Percentiles rank a stretch among this genome's conserved stretches.
phyloP scores from a whole-genome alignment of 2,329 filamentous ascomycete genomes.

The Trichoderma afroharzianum region DNA sequence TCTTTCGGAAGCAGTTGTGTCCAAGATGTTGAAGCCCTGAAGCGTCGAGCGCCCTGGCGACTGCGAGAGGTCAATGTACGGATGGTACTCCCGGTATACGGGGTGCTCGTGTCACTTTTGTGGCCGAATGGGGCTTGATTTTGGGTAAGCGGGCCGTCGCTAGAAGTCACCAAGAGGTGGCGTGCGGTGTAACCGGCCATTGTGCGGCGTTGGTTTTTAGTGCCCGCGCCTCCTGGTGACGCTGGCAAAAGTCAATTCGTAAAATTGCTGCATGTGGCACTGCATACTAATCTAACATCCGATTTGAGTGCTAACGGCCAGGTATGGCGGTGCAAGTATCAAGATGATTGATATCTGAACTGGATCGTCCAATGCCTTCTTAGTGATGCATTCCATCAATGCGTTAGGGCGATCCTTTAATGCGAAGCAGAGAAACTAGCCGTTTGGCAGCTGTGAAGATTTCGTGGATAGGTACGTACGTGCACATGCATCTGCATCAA shows the following conservation, averaged over 20 bases:
- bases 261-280: background rate
- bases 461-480: background rate
- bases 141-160: constrained; percentile 7
- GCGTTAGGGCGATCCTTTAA: background rate
- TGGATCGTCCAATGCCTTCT: background rate
- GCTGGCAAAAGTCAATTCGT: background rate
- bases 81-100: background rate
- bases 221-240: background rate
- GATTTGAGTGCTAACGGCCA: background rate
- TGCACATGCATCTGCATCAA: background rate
- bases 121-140: background rate
- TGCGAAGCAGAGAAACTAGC: background rate
- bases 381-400: background rate
- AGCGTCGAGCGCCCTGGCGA: background rate
- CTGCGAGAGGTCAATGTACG: background rate
- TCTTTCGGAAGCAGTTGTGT: background rate
- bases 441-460: background rate
- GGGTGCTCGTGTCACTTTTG: background rate
- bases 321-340: background rate
- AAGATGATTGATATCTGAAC: background rate
- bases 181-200: background rate
- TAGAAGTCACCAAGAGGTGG: background rate
- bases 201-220: background rate
- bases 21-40: background rate
- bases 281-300: background rate